Base-by-base conservation (phyloP, 2,329 filamentous ascomycete genomes). In the Gaeumannomyces sp. region DNA sequence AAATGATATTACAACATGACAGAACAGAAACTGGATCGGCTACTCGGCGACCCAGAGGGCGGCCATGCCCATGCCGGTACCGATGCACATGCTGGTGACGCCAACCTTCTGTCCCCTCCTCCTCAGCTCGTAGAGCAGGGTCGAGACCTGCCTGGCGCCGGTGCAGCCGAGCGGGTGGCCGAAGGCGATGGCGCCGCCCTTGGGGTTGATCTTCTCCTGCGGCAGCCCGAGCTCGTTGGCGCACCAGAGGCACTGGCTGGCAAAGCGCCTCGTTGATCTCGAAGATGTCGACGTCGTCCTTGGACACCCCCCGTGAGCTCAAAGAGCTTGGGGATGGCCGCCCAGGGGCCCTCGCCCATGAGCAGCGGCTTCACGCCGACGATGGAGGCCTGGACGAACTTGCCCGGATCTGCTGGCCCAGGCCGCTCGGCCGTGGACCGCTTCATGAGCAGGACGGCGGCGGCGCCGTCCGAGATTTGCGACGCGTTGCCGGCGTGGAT, bases 211-310 rank as follows among this genome's bases (percentile, higher is more conserved):
- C 85, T 97, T 98, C 69, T 91, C 89, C 67, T 83, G 75, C 64
- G 92, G 90, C 33, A 99, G 79, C 59, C 89, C 89, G 28, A 99
- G 85, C 82, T 97, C 89, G 73, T 95, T 91, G 68, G 91, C 87
- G 77, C 93, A 97, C 90, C 91, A 98, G 70, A 98, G 78, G 78
- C 92, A 97, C 84, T 98, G 94, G 68, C 87, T 91, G 38, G 95
- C 95, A 77, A 99, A 99, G 1, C n/a, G 95, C 95, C 85, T 99
- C 95, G 82, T 99, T 99, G 84, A 99, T 97, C 85, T 99, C 95
- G 74, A 86, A 98, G 74, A 98, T 94, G 76, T 98, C 95, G 35
- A 99, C 92, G 70, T 98, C 94, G 65, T 96, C 89, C 78, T 89
- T 92, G 75, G 82, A 83, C 71, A 99, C 87, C 66, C 93, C n/a